These are phyloP conservation scores for Vigna radiata DNA, from an alignment of 306 rosid genomes.

Conservation along the genomic window DNA sequence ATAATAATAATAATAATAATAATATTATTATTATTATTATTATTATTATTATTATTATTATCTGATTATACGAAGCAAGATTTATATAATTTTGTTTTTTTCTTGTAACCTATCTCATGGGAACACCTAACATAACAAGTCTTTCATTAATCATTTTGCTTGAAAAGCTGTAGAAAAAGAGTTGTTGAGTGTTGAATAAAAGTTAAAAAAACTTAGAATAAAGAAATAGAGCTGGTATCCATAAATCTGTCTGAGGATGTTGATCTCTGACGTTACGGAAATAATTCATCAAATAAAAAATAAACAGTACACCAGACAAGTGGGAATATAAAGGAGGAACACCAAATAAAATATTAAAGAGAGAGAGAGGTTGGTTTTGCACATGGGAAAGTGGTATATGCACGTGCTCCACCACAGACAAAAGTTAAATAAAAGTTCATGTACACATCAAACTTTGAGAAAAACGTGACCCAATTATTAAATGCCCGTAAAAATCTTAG, in stretches of 20 bases:
- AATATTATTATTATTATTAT: too few relatives aligned
- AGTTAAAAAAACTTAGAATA: neutral
- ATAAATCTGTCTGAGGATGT: neutral
- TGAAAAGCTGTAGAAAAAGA: neutral
- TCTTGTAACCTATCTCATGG: too few relatives aligned
- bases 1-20: too few relatives aligned
- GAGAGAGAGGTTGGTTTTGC: neutral
- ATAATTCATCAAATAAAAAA: neutral
- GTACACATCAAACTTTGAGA: slow-evolving; percentile 42
- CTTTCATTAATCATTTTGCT: too few relatives aligned
- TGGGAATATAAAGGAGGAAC: neutral
- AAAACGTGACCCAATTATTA: slow-evolving; percentile 58
- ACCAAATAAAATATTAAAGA: neutral
- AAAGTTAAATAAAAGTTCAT: slow-evolving; percentile 31
- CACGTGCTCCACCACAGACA: slow-evolving; percentile 46
- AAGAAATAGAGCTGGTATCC: neutral
- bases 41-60: too few relatives aligned
- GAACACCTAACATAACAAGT: too few relatives aligned
- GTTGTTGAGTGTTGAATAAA: neutral
- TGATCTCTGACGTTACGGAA: neutral
- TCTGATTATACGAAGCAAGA: too few relatives aligned
- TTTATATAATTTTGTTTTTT: too few relatives aligned
- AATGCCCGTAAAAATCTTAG: neutral
- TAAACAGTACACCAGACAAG: neutral
- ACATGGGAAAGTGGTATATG: slow-evolving; percentile 48